These are phyloP conservation scores for Aegilops umbellulata DNA, from an alignment of 176 grass and related monocot genomes.

Conservation along the genomic window DNA sequence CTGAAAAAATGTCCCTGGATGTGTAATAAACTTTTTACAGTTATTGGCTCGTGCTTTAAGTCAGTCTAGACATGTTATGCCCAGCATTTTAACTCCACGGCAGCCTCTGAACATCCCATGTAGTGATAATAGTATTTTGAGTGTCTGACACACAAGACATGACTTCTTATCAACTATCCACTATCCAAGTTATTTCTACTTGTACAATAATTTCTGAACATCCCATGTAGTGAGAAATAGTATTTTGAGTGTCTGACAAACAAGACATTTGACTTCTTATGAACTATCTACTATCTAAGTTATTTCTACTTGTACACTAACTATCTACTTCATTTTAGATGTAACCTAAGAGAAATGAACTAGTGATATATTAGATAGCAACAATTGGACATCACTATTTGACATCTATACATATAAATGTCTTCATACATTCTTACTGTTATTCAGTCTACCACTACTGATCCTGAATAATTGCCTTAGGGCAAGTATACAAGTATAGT, in stretches of 20 bases:
- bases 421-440: background rate
- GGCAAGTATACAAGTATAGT: no score
- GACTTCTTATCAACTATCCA: background rate
- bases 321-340: slow-evolving; percentile 1
- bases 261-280: no score
- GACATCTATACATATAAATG: background rate
- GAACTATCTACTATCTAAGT: background rate
- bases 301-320: background rate
- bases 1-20: background rate
- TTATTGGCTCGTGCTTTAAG: background rate
- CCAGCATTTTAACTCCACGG: background rate
- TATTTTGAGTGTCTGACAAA: no score
- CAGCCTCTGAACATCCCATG: background rate
- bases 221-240: no score
- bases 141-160: background rate
- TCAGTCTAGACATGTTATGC: background rate
- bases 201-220: no score
- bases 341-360: slow-evolving; percentile 19
- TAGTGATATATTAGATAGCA: background rate
- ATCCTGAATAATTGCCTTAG: slow-evolving; percentile 4
- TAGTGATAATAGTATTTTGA: background rate
- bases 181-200: no score
- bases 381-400: background rate
- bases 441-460: background rate
- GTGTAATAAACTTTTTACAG: background rate